Percentiles rank a stretch among this genome's conserved stretches.
Evolutionary conservation across 345 rosid species (phyloP).

Genomic region (Aquilaria sinensis): DNA sequence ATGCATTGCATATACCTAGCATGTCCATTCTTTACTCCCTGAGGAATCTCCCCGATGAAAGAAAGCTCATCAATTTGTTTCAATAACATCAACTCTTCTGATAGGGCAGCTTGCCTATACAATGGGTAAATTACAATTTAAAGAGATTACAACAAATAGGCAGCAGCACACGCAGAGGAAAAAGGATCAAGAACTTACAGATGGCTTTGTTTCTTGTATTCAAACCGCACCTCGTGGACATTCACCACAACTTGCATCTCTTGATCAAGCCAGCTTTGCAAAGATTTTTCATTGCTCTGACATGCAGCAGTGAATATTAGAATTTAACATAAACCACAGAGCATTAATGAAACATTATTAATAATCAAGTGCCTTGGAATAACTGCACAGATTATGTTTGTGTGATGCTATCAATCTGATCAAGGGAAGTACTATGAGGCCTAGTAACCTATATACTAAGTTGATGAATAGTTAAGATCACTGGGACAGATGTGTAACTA

Average conservation of each 20-base stretch:
- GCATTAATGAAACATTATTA: conserved; percentile 18
- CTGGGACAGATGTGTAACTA: conserved; percentile 36
- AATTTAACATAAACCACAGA: conserved; percentile 6
- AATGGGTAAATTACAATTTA: conserved; percentile 16
- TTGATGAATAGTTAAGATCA: too few relatives aligned
- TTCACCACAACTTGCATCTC: conserved; percentile 99
- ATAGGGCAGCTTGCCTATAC: conserved; percentile 77
- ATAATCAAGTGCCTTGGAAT: conserved; percentile 7
- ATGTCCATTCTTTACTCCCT: conserved; percentile 90
- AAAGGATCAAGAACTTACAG: conserved; percentile 37
- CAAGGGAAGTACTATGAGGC: too few relatives aligned
- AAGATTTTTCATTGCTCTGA: conserved; percentile 82
- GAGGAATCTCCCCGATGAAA: conserved; percentile 48
- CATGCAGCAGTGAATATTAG: conserved; percentile 6
- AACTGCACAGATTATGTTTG: too few relatives aligned
- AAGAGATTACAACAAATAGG: too few relatives aligned
- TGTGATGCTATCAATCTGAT: too few relatives aligned
- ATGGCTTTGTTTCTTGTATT: conserved; percentile 95
- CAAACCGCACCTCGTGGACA: conserved; percentile 96
- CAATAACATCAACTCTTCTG: conserved; percentile 82
- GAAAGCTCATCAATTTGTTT: conserved; percentile 88
- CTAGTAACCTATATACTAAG: too few relatives aligned
- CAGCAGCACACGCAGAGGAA: too few relatives aligned
- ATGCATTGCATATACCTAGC: conserved; percentile 47
- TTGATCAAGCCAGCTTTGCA: conserved; percentile 93